A percentile compares a stretch with the other conserved stretches of the same genome.
phyloP scores from a whole-genome alignment of 768 basidiomycete species.

The Hirschioporus abietinus region DNA sequence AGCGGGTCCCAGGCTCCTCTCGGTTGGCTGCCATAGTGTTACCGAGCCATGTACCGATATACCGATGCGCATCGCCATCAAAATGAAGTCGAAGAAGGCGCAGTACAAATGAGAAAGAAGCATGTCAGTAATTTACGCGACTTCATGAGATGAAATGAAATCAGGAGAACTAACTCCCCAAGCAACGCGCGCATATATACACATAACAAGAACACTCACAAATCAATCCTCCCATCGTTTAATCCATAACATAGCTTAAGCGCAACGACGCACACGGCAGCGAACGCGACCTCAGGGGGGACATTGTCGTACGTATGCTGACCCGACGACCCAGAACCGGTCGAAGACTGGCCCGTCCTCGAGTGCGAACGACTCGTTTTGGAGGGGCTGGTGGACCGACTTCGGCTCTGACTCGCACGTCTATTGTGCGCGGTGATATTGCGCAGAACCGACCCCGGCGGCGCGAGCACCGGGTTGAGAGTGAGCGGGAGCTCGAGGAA shows the following conservation, averaged over 20 bases:
- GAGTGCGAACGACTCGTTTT: background rate
- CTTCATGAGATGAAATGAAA: no score
- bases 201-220: background rate
- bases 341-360: no score
- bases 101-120: no score
- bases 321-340: background rate
- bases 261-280: constrained; percentile 57
- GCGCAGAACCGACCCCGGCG: constrained; percentile 30
- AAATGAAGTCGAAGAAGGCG: no score
- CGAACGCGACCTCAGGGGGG: constrained; percentile 61
- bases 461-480: constrained; percentile 50
- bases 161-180: background rate
- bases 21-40: constrained; percentile 1
- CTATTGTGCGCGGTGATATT: constrained; percentile 1
- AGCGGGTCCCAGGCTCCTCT: constrained; percentile 2
- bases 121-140: no score
- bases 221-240: constrained; percentile 40
- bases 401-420: background rate
- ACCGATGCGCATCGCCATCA: no score
- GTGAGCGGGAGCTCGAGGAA: constrained; percentile 55
- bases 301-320: constrained; percentile 52
- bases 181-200: background rate
- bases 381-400: background rate
- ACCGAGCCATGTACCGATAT: background rate
- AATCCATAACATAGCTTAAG: constrained; percentile 85